These are phyloP conservation scores for Neoscytalidium dimidiatum DNA, from an alignment of 2,329 filamentous ascomycete genomes.

Conservation along the genomic window DNA sequence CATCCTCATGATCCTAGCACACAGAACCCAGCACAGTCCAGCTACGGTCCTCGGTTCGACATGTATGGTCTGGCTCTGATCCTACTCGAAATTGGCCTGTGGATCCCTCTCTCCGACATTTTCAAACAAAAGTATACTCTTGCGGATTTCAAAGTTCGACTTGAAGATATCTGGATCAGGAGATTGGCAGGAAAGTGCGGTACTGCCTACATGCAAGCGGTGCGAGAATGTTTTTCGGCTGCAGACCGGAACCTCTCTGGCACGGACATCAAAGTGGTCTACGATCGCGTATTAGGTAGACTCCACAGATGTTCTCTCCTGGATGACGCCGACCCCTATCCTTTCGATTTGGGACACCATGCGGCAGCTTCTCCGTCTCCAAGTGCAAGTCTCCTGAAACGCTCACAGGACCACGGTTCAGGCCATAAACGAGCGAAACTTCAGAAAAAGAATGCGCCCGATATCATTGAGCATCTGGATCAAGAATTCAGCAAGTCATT, in stretches of 20 bases:
- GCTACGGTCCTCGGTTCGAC: slow-evolving; percentile 51
- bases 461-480: background rate
- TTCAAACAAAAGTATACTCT: slow-evolving; percentile 62
- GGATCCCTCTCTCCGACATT: slow-evolving; percentile 65
- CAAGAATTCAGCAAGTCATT: background rate
- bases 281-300: slow-evolving; percentile 48
- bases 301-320: slow-evolving; percentile 42
- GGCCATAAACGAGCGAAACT: background rate
- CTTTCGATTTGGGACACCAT: background rate
- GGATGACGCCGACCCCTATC: slow-evolving; percentile 25
- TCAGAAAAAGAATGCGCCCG: background rate
- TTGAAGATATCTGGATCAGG: slow-evolving; percentile 66
- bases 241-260: slow-evolving; percentile 52
- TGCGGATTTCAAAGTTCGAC: slow-evolving; percentile 62
- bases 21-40: slow-evolving; percentile 52
- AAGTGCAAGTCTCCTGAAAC: background rate
- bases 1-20: slow-evolving; percentile 59
- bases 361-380: background rate
- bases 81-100: slow-evolving; percentile 73
- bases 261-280: slow-evolving; percentile 33
- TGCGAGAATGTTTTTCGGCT: slow-evolving; percentile 70
- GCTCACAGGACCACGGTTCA: background rate
- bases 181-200: slow-evolving; percentile 69
- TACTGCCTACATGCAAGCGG: slow-evolving; percentile 73
- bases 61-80: slow-evolving; percentile 74